These are phyloP conservation scores for Termitomyces sp. DNA, from an alignment of 768 basidiomycete genomes.

Conservation along the genomic window DNA sequence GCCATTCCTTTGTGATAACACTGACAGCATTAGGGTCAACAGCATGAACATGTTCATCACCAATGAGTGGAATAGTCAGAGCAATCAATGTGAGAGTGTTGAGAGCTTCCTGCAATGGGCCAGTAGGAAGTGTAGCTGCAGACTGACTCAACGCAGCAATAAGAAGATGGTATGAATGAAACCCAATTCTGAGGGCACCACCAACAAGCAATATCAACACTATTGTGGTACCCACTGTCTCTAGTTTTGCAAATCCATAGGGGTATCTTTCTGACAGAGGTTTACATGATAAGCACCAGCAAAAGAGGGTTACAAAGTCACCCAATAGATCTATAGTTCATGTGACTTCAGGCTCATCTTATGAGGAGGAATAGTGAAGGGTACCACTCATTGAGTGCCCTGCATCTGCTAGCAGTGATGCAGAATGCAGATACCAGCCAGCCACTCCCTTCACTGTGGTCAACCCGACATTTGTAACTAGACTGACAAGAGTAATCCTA, in stretches of 20 bases:
- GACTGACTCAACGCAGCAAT: conserved; percentile 68
- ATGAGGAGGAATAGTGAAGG: conserved; percentile 23
- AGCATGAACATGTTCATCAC: conserved; percentile 55
- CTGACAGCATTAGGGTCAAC: conserved; percentile 89
- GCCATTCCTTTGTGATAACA: conserved; percentile 86
- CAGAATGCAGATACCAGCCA: conserved; percentile 88
- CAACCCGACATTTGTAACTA: conserved; percentile 78
- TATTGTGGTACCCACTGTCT: conserved; percentile 90
- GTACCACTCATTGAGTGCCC: conserved; percentile 86
- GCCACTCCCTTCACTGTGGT: conserved; percentile 84
- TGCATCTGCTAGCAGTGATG: conserved; percentile 88
- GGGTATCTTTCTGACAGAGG: conserved; percentile 81
- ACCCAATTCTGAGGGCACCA: conserved; percentile 80
- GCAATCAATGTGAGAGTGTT: conserved; percentile 54
- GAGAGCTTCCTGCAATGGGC: conserved; percentile 62
- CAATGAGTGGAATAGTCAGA: conserved; percentile 48
- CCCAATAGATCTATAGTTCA: conserved; percentile 65
- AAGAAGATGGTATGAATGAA: conserved; percentile 88
- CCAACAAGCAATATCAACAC: conserved; percentile 85
- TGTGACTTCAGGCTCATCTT: conserved; percentile 3
- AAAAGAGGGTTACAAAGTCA: conserved; percentile 88
- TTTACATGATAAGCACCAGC: conserved; percentile 81
- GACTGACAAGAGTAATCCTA: conserved; percentile 80
- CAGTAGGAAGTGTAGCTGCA: conserved; percentile 60
- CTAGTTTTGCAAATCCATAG: conserved; percentile 91